Percentiles rank a stretch among this genome's conserved stretches.
Evolutionary conservation across 176 grass and related monocot genomes (phyloP).

Genomic region (Ampelocalamus luodianensis): DNA sequence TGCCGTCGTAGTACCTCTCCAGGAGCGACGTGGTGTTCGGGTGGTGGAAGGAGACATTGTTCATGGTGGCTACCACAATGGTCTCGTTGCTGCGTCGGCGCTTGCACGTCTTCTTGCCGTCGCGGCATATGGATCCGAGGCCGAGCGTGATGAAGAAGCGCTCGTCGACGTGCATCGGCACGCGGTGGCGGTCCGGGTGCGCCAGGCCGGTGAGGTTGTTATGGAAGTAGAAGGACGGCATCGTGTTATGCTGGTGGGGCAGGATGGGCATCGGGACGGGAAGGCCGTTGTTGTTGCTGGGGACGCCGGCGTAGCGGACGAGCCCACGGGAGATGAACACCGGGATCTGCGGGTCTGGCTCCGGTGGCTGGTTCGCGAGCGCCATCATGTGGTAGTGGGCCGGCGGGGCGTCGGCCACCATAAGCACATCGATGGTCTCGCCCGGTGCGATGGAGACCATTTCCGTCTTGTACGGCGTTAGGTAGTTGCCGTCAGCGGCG

Average conservation of each 20-base stretch:
- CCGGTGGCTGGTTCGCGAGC: constrained; percentile 34
- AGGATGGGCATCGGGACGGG: constrained; percentile 26
- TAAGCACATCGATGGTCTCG: constrained; percentile 55
- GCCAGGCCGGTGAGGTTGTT: constrained; percentile 31
- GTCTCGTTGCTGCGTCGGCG: neutral
- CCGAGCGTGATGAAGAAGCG: constrained; percentile 40
- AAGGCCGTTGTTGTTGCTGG: constrained; percentile 33
- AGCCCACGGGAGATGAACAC: constrained; percentile 27
- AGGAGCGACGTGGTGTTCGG: constrained; percentile 36
- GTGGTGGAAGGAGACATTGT: constrained; percentile 60
- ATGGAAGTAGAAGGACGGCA: constrained; percentile 45
- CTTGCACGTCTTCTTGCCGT: neutral
- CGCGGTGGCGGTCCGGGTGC: neutral
- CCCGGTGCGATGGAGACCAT: constrained; percentile 53
- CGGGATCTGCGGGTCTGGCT: constrained; percentile 39
- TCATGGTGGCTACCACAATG: constrained; percentile 60
- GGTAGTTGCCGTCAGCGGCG: constrained; percentile 52
- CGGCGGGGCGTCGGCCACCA: constrained; percentile 41
- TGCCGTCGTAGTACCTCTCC: constrained; percentile 54
- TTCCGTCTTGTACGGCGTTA: constrained; percentile 51
- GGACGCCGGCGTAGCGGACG: constrained; percentile 21
- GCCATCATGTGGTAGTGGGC: constrained; percentile 37
- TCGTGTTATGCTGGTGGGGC: constrained; percentile 46
- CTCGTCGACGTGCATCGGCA: constrained; percentile 41
- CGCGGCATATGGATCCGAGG: constrained; percentile 35